Percentiles rank a stretch among this genome's conserved stretches.
Conservation (phyloP, 371 early-diverging fungal genomes). For the Thermomucor indicae-seudaticae region DNA sequence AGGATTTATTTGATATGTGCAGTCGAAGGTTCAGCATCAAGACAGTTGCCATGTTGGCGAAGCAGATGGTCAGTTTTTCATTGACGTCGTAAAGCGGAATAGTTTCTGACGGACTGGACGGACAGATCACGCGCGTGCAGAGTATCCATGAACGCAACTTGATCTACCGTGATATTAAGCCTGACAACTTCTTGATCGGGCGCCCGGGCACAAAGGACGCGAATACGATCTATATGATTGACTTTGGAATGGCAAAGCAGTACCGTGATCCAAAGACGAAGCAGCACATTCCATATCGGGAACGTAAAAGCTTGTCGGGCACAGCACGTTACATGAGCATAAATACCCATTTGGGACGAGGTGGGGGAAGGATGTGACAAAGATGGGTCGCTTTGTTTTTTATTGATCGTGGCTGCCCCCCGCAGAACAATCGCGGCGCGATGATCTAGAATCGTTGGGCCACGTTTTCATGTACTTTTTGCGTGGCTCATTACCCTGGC, state of each 20-base stretch:
- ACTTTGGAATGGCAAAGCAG: constrained; percentile 92
- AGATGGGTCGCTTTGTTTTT: not conserved
- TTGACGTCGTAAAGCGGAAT: not conserved
- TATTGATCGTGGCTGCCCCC: too few relatives aligned
- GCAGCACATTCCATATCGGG: constrained; percentile 79
- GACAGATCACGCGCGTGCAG: constrained; percentile 84
- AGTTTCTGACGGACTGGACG: not conserved
- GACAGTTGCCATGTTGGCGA: constrained; percentile 93
- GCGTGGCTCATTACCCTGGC: constrained; percentile 91
- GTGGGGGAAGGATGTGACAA: constrained; percentile 2
- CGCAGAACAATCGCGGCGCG: constrained; percentile 87
- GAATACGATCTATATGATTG: constrained; percentile 66
- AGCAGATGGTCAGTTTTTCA: constrained; percentile 74
- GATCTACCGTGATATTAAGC: constrained; percentile 98
- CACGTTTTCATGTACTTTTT: constrained; percentile 93
- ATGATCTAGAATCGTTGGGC: constrained; percentile 91
- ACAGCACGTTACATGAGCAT: constrained; percentile 93
- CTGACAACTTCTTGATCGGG: constrained; percentile 96
- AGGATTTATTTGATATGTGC: constrained; percentile 95
- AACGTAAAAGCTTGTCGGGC: constrained; percentile 82
- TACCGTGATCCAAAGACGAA: constrained; percentile 82
- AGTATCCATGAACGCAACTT: constrained; percentile 90
- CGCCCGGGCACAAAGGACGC: constrained; percentile 51
- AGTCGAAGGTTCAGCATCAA: constrained; percentile 85
- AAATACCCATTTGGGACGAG: constrained; percentile 83